Conservation (phyloP, 352 stramenopile species). For the Phytophthora pistaciae region DNA sequence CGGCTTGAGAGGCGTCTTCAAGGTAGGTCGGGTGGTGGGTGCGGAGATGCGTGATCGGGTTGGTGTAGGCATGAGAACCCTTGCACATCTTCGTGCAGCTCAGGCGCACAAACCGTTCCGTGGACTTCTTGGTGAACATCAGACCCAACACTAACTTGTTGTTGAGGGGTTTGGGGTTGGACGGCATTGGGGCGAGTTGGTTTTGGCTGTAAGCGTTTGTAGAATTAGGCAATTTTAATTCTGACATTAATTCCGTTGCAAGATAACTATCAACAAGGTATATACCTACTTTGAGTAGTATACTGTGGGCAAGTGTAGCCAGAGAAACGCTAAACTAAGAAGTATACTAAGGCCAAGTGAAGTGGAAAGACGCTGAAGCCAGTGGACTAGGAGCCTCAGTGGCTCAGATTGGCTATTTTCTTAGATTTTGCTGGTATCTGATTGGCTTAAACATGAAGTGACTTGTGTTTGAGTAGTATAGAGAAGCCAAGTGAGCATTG, state of each 20-base stretch:
- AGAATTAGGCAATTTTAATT: not conserved
- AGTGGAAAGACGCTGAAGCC: no score
- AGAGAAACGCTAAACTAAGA: not conserved
- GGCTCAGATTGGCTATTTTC: no score
- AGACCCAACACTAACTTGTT: slow-evolving; percentile 6
- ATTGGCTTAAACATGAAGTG: no score
- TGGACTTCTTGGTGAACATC: slow-evolving; percentile 14
- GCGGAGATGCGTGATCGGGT: slow-evolving; percentile 14
- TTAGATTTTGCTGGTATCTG: no score
- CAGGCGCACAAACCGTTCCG: slow-evolving; percentile 6
- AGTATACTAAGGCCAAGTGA: not conserved
- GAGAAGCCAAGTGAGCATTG: no score
- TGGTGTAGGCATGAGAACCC: slow-evolving; percentile 12
- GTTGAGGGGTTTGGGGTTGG: not conserved
- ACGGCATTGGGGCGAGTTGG: not conserved
- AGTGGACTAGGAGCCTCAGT: no score
- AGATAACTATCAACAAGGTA: not conserved
- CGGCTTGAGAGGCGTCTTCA: slow-evolving; percentile 9
- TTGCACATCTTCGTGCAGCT: slow-evolving; percentile 7
- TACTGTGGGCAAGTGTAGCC: not conserved
- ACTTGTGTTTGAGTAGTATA: no score
- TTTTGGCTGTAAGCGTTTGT: not conserved
- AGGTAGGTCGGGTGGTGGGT: slow-evolving; percentile 8
- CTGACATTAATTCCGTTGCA: not conserved
- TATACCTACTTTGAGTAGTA: not conserved